phyloP scores from a whole-genome alignment of 345 rosid species.

The Kandelia obovata region DNA sequence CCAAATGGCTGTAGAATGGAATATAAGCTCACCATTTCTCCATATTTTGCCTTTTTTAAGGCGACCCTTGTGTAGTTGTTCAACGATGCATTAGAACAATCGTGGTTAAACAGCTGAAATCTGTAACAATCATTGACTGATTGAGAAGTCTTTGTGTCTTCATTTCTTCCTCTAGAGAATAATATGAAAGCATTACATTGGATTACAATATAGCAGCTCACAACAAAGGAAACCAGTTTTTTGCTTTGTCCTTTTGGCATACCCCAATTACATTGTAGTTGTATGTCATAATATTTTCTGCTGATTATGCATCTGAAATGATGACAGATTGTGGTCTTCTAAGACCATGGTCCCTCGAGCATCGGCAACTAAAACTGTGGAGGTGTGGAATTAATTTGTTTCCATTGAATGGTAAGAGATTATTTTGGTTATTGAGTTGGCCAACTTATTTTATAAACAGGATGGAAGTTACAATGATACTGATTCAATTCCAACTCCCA shows the following conservation, averaged over 20 bases:
- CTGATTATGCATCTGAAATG: conserved; percentile 11
- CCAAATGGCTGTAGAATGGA: no score
- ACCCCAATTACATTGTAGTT: background rate
- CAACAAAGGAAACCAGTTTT: background rate
- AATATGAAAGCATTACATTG: background rate
- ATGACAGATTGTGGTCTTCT: conserved; percentile 47
- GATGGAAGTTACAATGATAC: conserved; percentile 56
- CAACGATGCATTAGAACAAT: background rate
- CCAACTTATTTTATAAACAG: conserved; percentile 38
- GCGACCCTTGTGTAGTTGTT: background rate
- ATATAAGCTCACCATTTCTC: no score
- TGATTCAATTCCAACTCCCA: conserved; percentile 77
- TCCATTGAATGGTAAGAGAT: background rate
- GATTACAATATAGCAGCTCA: background rate
- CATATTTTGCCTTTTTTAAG: no score
- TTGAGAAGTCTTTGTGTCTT: background rate
- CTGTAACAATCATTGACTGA: background rate
- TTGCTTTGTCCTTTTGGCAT: background rate
- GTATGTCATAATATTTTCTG: conserved; percentile 1
- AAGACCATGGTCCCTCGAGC: conserved; percentile 42
- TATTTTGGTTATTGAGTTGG: conserved; percentile 8
- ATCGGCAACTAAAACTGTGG: conserved; percentile 61
- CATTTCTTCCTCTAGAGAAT: background rate
- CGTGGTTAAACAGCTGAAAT: background rate
- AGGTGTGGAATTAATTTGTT: conserved; percentile 47